Base-by-base conservation (phyloP, 768 basidiomycete species). In the Hortiboletus flavorubellus region DNA sequence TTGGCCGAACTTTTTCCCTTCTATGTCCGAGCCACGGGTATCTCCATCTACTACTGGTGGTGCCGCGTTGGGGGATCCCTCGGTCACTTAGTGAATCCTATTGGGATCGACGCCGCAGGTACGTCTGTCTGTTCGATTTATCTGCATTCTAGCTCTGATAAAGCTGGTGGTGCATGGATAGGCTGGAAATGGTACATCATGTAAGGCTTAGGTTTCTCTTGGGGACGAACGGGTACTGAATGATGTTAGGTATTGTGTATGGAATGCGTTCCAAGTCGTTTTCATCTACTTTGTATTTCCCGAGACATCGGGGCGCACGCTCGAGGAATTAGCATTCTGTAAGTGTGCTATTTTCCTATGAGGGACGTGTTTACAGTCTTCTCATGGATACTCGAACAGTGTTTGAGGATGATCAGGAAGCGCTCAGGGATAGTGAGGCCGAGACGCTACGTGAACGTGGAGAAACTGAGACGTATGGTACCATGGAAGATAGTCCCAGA, bases 1-100 rank as follows among this genome's bases (percentile, higher is more conserved):
- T 68, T 85, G 54, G 81, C 84, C 31, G 85, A 85, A 61, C 64
- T 86, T 30, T 85, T 85, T 73, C 84, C 84, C 0, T 86, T 75
- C 72, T 79, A 82, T 57, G 77, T 77, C 30, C 82, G 85, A 53
- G 78, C 85, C 1, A 81, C 80, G 65, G 85, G 85, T 37, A 76
- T 85, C 53, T 72, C 84, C 4, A 66, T 86, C 35, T 84, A 81
- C 71, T 82, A 85, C 58, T 81, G 77, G 74, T 82, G 79, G 68
- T 72, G 78, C 44, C 78, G 84, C 18, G 68, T 73, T 1, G 49
- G 46, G 2, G 39, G 5, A 21, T 60, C 51, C 37, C 1, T 51
- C 26, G 16, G 7, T n/a, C 46, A 48, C 8, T 55, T 60, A 3
- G n/a, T 59, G 2, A 44, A 61, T 30, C 59, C 59, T 7, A 60